Base-by-base conservation (phyloP, 139 green algal species). In the Chlamydomonas urium region DNA sequence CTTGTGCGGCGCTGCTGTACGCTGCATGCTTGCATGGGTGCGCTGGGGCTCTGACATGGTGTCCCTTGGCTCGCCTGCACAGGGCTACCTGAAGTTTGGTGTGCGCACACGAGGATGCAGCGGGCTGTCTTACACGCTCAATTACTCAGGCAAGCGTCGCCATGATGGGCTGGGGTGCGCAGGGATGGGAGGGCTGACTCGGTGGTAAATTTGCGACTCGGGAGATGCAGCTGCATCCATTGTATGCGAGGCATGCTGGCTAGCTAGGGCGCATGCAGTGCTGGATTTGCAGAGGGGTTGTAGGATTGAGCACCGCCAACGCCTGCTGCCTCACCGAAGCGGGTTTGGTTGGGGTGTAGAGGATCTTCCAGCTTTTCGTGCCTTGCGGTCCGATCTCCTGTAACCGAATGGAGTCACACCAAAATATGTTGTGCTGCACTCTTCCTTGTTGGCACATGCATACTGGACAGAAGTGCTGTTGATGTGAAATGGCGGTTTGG, bases 41-140 rank as follows among this genome's bases (percentile, higher is more conserved):
- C 10, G 42, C 14, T 50, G 42, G 42, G 42, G 42, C 10, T 50
- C 42, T 50, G 42, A 50, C 42, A 50, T 24, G 10, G 10, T 50
- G 10, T 24, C 42, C 8, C 8, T 24, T 14, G 14, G 14, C 14
- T 14, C 10, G 8, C 24, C 4, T 48, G 31, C 56, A 58, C 78
- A 97, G 89, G 90, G 94, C 37, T 99, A 89, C 76, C 76, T 99
- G 5, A 90, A 88, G 38, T 79, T 99, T 2, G 95, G 95, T 0
- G 89, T 99, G 1, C 96, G 94, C 71, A 88, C 85, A 35, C 76
- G 95, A 0, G 95, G 95, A 0, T 99, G 95, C 86, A 99, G 97
- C 76, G 95, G 95, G 4, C 78, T 99, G 29, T 91, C 83, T 47
- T 99, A 99, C 79, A 99, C 94, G 1, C 75, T 99, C 0, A 98